These are phyloP conservation scores for Neoboletus subvelutipes DNA, from an alignment of 768 basidiomycete genomes.

Conservation along the genomic window DNA sequence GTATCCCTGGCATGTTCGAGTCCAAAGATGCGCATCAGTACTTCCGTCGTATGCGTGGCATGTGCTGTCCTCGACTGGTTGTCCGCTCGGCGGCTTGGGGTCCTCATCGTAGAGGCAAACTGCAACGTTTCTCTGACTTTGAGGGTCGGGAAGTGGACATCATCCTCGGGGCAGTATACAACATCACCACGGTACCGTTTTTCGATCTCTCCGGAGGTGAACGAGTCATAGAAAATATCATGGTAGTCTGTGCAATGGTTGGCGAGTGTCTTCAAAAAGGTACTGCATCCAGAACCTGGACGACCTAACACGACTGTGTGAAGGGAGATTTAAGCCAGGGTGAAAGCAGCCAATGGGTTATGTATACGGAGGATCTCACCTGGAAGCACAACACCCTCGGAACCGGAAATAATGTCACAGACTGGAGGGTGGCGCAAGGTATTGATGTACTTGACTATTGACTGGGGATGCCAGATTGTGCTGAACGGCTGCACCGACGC, in stretches of 20 bases:
- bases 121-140: conserved; percentile 47
- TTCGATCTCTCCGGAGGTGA: conserved; percentile 43
- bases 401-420: conserved; percentile 58
- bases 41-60: conserved; percentile 37
- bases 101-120: conserved; percentile 54
- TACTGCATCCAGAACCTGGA: conserved; percentile 62
- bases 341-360: conserved; percentile 21
- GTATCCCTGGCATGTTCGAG: conserved; percentile 71
- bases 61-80: conserved; percentile 28
- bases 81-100: conserved; percentile 31
- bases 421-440: conserved; percentile 49
- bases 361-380: conserved; percentile 75
- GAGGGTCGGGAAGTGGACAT: conserved; percentile 33
- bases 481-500: conserved; percentile 43
- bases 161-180: conserved; percentile 37
- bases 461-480: conserved; percentile 50
- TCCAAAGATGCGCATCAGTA: conserved; percentile 70
- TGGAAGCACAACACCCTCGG: conserved; percentile 63
- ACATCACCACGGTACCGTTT: conserved; percentile 49
- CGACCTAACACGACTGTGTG: conserved; percentile 74
- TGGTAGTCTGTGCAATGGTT: conserved; percentile 44
- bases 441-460: conserved; percentile 39
- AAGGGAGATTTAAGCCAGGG: neutral
- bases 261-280: conserved; percentile 52
- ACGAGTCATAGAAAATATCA: conserved; percentile 45